phyloP scores from a whole-genome alignment of 192 early-diverging fungal genomes.

The Coemansia reversa region DNA sequence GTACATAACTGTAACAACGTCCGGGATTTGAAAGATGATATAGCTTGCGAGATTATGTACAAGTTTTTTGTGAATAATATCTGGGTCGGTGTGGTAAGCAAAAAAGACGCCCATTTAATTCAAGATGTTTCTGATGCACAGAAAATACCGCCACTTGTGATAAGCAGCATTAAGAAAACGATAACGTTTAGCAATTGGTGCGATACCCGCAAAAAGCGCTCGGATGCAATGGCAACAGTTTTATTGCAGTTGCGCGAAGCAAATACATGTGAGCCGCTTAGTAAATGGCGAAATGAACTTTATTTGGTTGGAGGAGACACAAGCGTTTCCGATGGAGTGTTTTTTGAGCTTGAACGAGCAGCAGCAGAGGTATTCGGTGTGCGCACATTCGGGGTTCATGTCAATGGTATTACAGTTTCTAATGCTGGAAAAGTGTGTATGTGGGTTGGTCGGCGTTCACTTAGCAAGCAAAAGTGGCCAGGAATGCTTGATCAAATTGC shows the following conservation, averaged over 20 bases:
- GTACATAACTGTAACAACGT: conserved; percentile 9
- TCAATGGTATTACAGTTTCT: conserved; percentile 66
- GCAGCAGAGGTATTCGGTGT: conserved; percentile 80
- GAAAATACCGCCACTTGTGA: conserved; percentile 2
- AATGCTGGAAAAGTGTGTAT: conserved; percentile 58
- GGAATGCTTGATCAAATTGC: conserved; percentile 75
- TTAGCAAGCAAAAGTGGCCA: conserved; percentile 84
- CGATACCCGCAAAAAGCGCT: conserved; percentile 7
- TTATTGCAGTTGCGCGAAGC: conserved; percentile 8
- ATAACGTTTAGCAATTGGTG: conserved; percentile 8
- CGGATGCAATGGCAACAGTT: conserved; percentile 18
- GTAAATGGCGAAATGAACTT: conserved; percentile 80
- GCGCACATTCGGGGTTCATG: conserved; percentile 82
- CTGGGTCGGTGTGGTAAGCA: conserved; percentile 2
- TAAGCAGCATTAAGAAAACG: conserved; percentile 5
- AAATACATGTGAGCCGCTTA: conserved; percentile 28
- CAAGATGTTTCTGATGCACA: conserved; percentile 4
- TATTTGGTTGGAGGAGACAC: conserved; percentile 72
- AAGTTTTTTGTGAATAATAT: conserved; percentile 1
- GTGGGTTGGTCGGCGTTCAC: conserved; percentile 84
- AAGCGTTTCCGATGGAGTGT: conserved; percentile 30
- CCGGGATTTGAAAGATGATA: background rate
- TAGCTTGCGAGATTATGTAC: background rate
- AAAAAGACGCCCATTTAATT: background rate
- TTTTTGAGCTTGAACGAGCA: conserved; percentile 75